Evolutionary conservation across 169 alveolate genomes (phyloP).

Genomic region (Plasmodium knowlesi): DNA sequence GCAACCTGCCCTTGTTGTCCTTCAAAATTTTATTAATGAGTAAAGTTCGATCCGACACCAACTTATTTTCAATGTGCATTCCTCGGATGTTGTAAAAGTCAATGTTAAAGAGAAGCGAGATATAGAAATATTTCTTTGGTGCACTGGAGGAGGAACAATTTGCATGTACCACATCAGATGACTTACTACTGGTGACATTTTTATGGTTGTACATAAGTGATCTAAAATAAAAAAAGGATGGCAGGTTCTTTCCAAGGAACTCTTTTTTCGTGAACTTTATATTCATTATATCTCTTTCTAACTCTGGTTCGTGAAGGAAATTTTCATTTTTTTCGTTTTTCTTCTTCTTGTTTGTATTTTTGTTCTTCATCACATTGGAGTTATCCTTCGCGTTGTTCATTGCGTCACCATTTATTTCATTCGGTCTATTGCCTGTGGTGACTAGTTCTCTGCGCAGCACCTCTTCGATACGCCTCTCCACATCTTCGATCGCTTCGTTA

Average conservation of each 20-base stretch:
- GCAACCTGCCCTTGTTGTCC: conserved; percentile 48
- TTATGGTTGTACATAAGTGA: conserved; percentile 16
- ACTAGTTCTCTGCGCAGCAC: not conserved
- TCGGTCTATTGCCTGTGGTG: not conserved
- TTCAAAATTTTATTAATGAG: conserved; percentile 17
- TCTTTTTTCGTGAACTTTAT: conserved; percentile 36
- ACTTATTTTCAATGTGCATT: conserved; percentile 62
- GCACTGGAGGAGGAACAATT: conserved; percentile 1
- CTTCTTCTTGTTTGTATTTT: conserved; percentile 40
- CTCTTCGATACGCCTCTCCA: not conserved
- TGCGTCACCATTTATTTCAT: not conserved
- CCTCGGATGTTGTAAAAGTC: conserved; percentile 65
- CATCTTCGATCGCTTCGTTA: not conserved
- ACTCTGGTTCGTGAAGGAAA: conserved; percentile 40
- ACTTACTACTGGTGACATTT: not conserved
- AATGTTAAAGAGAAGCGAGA: conserved; percentile 35
- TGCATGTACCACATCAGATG: not conserved
- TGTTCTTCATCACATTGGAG: conserved; percentile 17
- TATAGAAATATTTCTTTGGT: conserved; percentile 23
- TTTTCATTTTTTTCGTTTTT: conserved; percentile 67
- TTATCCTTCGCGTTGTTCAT: not conserved
- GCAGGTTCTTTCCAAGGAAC: not conserved
- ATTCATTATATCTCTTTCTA: conserved; percentile 71
- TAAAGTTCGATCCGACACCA: conserved; percentile 29
- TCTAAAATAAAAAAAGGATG: conserved; percentile 39